A percentile compares a stretch with the other conserved stretches of the same genome.
phyloP scores from a whole-genome alignment of 371 early-diverging fungal species.

The Thermomucor indicae-seudaticae region DNA sequence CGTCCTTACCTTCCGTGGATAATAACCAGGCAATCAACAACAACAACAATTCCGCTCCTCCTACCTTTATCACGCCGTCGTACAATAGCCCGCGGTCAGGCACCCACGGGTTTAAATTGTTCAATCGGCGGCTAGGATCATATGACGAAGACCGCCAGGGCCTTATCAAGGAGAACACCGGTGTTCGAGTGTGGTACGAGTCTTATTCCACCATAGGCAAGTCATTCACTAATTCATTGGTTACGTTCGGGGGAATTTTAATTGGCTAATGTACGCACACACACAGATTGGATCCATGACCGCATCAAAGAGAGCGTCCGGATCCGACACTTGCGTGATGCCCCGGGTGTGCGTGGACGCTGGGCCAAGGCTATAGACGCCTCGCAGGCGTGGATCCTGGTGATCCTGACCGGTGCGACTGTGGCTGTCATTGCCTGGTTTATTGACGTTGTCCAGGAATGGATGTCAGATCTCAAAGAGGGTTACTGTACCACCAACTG shows the following conservation, averaged over 20 bases:
- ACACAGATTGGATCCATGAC: conserved; percentile 89
- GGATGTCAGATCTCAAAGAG: conserved; percentile 74
- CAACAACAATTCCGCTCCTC: conserved; percentile 12
- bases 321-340: conserved; percentile 55
- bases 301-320: conserved; percentile 85
- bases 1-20: conserved; percentile 3
- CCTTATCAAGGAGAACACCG: conserved; percentile 56
- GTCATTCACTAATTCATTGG: neutral
- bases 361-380: conserved; percentile 68
- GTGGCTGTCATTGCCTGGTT: conserved; percentile 78
- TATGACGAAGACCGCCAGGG: conserved; percentile 56
- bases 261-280: neutral
- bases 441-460: conserved; percentile 76
- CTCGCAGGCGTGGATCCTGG: conserved; percentile 84
- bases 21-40: neutral
- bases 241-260: conserved; percentile 2
- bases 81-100: conserved; percentile 1
- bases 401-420: conserved; percentile 60
- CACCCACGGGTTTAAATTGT: conserved; percentile 22
- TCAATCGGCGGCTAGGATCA: conserved; percentile 32
- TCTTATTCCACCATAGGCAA: conserved; percentile 76
- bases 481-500: conserved; percentile 88
- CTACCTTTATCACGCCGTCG: conserved; percentile 15
- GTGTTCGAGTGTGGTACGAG: conserved; percentile 61
- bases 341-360: conserved; percentile 54